Percentiles rank a stretch among this genome's conserved stretches.
These are phyloP conservation scores for Ceratobasidium sp. DNA, from an alignment of 1,284 basidiomycete genomes.

Conservation along the genomic window DNA sequence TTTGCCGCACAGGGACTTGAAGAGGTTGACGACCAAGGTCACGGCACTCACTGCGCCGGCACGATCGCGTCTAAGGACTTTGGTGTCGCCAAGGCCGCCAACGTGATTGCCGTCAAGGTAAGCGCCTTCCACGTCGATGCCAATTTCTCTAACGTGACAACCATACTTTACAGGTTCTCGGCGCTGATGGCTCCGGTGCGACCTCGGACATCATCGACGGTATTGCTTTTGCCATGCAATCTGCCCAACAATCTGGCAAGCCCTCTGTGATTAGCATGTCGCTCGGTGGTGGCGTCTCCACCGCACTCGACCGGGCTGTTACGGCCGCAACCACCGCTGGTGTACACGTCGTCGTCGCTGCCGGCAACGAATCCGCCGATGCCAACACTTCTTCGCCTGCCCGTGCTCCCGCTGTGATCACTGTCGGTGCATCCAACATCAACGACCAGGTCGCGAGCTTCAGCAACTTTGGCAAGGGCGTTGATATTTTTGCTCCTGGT, in stretches of 20 bases:
- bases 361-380: slow-evolving; percentile 48
- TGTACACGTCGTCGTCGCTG: slow-evolving; percentile 42
- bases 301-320: slow-evolving; percentile 42
- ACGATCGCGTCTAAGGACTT: slow-evolving; percentile 41
- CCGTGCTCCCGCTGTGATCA: slow-evolving; percentile 48
- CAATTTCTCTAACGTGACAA: not conserved
- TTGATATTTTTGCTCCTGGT: slow-evolving; percentile 52
- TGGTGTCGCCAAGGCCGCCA: slow-evolving; percentile 38
- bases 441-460: slow-evolving; percentile 46
- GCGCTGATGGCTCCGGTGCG: slow-evolving; percentile 39
- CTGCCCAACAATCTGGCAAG: slow-evolving; percentile 29
- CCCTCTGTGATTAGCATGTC: slow-evolving; percentile 44
- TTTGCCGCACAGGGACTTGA: slow-evolving; percentile 32
- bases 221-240: slow-evolving; percentile 39
- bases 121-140: not conserved
- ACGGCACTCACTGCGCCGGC: slow-evolving; percentile 41
- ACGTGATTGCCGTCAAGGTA: slow-evolving; percentile 36
- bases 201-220: slow-evolving; percentile 43
- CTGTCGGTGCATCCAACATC: slow-evolving; percentile 51
- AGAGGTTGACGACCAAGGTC: slow-evolving; percentile 40
- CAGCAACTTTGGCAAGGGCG: slow-evolving; percentile 47
- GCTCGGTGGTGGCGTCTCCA: slow-evolving; percentile 41
- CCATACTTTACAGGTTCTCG: slow-evolving; percentile 20
- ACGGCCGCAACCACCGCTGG: slow-evolving; percentile 37
- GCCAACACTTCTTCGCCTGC: slow-evolving; percentile 52